These are phyloP conservation scores for Aureobasidium subglaciale DNA, from an alignment of 2,329 filamentous ascomycete species.

Conservation along the genomic window DNA sequence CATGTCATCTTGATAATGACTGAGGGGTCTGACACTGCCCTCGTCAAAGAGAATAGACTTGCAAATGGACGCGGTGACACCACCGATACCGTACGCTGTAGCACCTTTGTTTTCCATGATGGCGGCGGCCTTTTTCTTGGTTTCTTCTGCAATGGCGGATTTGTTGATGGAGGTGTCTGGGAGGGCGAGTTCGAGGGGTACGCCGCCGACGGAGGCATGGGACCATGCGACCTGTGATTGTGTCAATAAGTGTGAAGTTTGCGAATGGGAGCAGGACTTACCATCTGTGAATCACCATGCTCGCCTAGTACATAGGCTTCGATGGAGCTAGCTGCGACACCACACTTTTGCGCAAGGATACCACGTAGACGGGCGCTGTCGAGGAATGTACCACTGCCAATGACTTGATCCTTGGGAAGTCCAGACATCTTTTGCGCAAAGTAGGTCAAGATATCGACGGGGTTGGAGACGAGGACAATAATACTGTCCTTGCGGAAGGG, in stretches of 20 bases:
- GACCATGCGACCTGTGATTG: constrained; percentile 37
- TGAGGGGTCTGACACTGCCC: constrained; percentile 41
- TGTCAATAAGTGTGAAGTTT: not conserved
- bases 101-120: constrained; percentile 47
- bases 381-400: constrained; percentile 48
- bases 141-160: constrained; percentile 36
- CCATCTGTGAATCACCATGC: constrained; percentile 44
- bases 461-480: constrained; percentile 47
- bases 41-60: constrained; percentile 45
- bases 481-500: constrained; percentile 44
- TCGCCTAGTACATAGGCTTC: constrained; percentile 43
- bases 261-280: constrained; percentile 18
- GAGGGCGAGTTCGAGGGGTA: constrained; percentile 31
- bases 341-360: constrained; percentile 34
- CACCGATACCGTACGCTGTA: constrained; percentile 45
- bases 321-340: constrained; percentile 33
- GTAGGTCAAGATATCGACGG: constrained; percentile 49
- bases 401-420: constrained; percentile 42
- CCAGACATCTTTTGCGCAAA: constrained; percentile 43
- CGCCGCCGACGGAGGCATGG: constrained; percentile 36
- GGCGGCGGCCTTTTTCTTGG: constrained; percentile 39
- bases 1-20: constrained; percentile 42
- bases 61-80: constrained; percentile 43
- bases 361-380: constrained; percentile 46
- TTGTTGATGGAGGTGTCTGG: constrained; percentile 26